Evolutionary conservation across 1,139 yeast species (phyloP), one percentile per base, ranked within the genome.

Genomic region (Kluyveromyces sp.): DNA sequence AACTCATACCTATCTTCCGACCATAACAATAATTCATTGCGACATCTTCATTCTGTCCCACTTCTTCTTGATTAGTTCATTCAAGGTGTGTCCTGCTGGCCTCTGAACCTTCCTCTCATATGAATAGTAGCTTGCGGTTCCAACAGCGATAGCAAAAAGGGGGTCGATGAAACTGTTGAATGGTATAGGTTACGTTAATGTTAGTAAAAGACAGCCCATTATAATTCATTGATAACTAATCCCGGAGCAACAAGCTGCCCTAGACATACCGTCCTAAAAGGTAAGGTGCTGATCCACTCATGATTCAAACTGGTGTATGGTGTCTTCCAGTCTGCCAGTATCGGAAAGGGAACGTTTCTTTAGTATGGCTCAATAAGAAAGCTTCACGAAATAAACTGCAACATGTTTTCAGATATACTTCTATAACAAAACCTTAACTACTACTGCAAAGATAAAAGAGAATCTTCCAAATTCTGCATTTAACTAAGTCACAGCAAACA

Each of bases 81-180:
- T 73, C 54, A 81, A 64, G 3, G 71, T 59, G 48, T 79, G 83
- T 3, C 84, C 86, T 41, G 69, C 72, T 32, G 70, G 69, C 49
- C 83, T 67, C 2, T 74, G 76, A 1, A 69, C 70, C 50, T 84
- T 66, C 46, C 58, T 64, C 56, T 82, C 89, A 47, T 78, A 77
- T 7, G 78, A 64, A 49, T 74, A 78, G 57, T 77, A 82, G 2
- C 86, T 77, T 4, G 73, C 64, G 0, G 71, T 68, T 0, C 89
- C 89, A 3, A 80, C 70, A 0, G 44, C 61, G 1, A 80, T 54
- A 1, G 82, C 87, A 48, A 79, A 70, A 2, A 79, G 22, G 1
- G 87, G 86, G 56, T 82, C 89, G 1, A 68, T 36, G 34, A 48
- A 50, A 35, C 57, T 52, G 13, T 33, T 16, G 4, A 13, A 29